Percentiles rank a stretch among this genome's conserved stretches.
Evolutionary conservation across 192 early-diverging fungal species (phyloP).

Genomic region (Coemansia sp.): DNA sequence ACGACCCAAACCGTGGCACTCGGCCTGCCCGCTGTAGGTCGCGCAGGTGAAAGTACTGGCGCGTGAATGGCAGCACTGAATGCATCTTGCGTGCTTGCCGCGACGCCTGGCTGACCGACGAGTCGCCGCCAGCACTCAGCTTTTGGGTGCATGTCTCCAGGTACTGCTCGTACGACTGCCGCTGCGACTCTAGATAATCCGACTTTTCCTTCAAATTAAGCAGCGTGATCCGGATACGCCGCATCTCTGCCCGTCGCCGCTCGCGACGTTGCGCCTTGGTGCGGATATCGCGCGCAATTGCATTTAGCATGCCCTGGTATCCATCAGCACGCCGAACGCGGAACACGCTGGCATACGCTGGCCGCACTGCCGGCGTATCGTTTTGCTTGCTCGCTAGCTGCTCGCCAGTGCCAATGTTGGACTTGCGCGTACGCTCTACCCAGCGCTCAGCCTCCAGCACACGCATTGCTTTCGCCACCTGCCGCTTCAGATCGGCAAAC

Average conservation of each 20-base stretch:
- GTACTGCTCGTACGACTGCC: constrained; percentile 88
- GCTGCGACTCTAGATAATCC: constrained; percentile 82
- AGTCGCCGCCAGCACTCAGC: constrained; percentile 63
- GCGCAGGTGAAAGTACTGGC: constrained; percentile 93
- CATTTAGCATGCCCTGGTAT: constrained; percentile 92
- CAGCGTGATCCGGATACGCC: constrained; percentile 75
- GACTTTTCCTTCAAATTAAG: constrained; percentile 81
- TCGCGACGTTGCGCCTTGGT: constrained; percentile 85
- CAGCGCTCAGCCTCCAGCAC: constrained; percentile 75
- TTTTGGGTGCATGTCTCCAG: constrained; percentile 86
- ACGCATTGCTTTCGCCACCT: constrained; percentile 78
- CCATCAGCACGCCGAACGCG: constrained; percentile 63
- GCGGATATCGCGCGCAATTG: constrained; percentile 89
- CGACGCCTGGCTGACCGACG: constrained; percentile 56
- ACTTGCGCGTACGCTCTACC: constrained; percentile 60
- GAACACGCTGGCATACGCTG: constrained; percentile 51
- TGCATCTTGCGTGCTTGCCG: constrained; percentile 54
- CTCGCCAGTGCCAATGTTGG: constrained; percentile 55
- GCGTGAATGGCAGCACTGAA: constrained; percentile 81
- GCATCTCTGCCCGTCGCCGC: constrained; percentile 72
- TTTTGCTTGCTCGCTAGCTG: constrained; percentile 3
- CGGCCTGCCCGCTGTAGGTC: constrained; percentile 81
- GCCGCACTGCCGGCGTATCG: constrained; percentile 21
- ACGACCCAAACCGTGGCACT: constrained; percentile 95
- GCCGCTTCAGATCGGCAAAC: constrained; percentile 79